These are phyloP conservation scores for Cutaneotrichosporon cyanovorans DNA, from an alignment of 1,284 basidiomycete species.

Conservation along the genomic window DNA sequence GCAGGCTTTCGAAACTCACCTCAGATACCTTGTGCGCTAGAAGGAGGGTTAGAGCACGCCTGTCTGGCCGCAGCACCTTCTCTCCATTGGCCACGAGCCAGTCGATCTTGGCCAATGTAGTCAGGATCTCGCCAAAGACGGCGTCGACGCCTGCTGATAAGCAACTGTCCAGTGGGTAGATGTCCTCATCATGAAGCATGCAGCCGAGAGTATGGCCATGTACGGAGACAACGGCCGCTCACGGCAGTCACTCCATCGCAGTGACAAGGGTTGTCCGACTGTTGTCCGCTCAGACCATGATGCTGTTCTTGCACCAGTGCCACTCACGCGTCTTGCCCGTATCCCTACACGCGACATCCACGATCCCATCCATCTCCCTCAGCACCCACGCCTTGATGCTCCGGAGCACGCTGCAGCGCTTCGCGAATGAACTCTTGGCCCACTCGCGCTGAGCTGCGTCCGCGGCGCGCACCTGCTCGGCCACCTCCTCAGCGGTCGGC, in stretches of 20 bases:
- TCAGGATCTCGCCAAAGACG: constrained; percentile 78
- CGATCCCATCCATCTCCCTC: constrained; percentile 64
- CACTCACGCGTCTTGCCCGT: constrained; percentile 88
- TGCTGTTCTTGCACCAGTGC: no score
- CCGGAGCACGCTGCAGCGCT: constrained; percentile 70
- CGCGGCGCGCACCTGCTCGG: constrained; percentile 61
- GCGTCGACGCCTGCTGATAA: constrained; percentile 70
- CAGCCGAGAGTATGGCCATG: neutral
- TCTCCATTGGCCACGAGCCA: constrained; percentile 71
- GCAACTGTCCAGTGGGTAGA: no score
- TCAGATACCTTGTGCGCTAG: constrained; percentile 69
- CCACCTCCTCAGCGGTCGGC: constrained; percentile 61
- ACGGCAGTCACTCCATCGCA: no score
- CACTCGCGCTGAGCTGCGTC: constrained; percentile 62
- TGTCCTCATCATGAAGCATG: no score
- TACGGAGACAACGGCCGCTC: neutral
- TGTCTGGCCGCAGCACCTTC: constrained; percentile 61
- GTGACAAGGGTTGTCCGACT: no score
- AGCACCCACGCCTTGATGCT: constrained; percentile 86
- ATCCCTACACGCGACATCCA: constrained; percentile 83
- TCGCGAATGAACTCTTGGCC: constrained; percentile 63
- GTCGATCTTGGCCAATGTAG: constrained; percentile 80
- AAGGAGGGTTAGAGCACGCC: constrained; percentile 63
- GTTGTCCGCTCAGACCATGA: no score
- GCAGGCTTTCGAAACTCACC: constrained; percentile 17